Evolutionary conservation across 1,284 basidiomycete species (phyloP), one percentile per base, ranked within the genome.

Genomic region (Heliocybe sulcata): DNA sequence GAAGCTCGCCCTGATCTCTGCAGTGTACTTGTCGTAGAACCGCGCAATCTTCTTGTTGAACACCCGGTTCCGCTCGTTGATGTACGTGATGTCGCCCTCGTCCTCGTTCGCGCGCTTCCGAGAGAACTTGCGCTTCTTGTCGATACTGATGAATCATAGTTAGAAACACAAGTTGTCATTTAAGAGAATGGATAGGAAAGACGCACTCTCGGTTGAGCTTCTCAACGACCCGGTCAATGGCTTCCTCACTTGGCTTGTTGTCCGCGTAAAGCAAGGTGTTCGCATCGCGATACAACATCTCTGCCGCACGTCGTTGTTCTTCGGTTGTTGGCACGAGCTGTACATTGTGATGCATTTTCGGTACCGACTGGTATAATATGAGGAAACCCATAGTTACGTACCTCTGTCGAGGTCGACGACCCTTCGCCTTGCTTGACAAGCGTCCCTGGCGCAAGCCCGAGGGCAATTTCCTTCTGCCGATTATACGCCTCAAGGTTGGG

Each of bases 1-100:
- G 78, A 97, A 96, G 68, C 92, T 96, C 26, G 91, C 92, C 54
- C 93, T 84, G 60, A 96, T 96, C 66, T 98, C 96, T 54, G 90
- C 75, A 1, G 96, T 99, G 67, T 98, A 96, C 67, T 96, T 94
- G 81, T 98, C 93, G 77, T 94, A 99, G 75, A 94, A 99, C 58
- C 96, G 83, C 20, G 91, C 88, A 74, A 98, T 94, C 87, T 98
- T 99, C 76, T 95, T 95, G 84, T 98, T 99, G 81, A 98, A 99
- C 54, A 96, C 92, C 64, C 92, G 87, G 76, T 99, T 99, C 69
- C 89, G 87, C 69, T 98, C 93, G 78, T 99, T 99, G 83, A 99
- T 99, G 68, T 99, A 99, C 12, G 94, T 98, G 70, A 99, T 92
- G 62, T 98, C 94, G 55, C 90, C 94, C 59, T 96, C 89, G 53